phyloP scores from a whole-genome alignment of 257 asterid genomes.

The Datura wrightii region DNA sequence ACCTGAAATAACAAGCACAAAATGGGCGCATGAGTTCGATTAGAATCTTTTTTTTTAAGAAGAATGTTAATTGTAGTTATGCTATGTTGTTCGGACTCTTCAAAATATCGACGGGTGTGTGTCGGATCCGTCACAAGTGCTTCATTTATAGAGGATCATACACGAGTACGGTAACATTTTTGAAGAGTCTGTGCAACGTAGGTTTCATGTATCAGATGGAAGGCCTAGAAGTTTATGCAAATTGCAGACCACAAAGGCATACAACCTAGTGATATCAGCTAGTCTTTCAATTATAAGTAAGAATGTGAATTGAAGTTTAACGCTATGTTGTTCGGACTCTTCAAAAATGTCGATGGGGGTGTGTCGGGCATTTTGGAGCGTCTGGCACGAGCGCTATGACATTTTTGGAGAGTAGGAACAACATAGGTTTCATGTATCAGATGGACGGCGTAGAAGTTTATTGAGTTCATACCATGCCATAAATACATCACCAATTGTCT shows the following conservation, averaged over 20 bases:
- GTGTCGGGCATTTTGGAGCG: no score
- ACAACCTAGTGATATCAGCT: not conserved
- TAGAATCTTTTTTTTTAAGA: not conserved
- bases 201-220: not conserved
- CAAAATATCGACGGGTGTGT: not conserved
- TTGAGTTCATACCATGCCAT: slow-evolving; percentile 66
- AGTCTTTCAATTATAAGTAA: not conserved
- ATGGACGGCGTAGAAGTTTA: not conserved
- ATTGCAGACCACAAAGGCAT: not conserved
- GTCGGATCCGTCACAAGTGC: not conserved
- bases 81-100: not conserved
- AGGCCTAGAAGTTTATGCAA: not conserved
- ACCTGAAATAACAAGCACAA: slow-evolving; percentile 45
- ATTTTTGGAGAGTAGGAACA: no score
- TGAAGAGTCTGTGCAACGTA: not conserved
- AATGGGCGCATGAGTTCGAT: not conserved
- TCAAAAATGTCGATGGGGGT: not conserved
- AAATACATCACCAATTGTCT: slow-evolving; percentile 66
- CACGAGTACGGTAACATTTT: not conserved
- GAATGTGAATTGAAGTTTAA: not conserved
- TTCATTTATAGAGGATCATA: not conserved
- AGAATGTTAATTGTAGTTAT: not conserved
- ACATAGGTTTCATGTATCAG: not conserved
- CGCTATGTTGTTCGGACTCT: not conserved
- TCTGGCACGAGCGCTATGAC: no score